Evolutionary conservation across 2,329 filamentous ascomycete genomes (phyloP).

Genomic region (Colletotrichum caudatum): DNA sequence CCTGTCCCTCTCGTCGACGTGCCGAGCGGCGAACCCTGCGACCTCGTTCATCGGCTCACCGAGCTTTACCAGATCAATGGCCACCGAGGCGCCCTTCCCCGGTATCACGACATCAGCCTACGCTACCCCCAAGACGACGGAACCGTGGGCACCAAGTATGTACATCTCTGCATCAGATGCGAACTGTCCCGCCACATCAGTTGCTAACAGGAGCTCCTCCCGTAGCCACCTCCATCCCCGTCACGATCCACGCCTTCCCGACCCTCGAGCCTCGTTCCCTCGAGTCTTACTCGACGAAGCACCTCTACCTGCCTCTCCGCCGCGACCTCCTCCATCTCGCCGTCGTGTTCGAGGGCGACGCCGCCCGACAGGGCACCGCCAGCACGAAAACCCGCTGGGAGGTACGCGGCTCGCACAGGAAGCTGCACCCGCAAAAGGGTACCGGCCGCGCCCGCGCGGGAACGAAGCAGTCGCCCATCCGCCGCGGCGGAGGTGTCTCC

Average conservation of each 20-base stretch:
- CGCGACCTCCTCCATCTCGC: conserved; percentile 94
- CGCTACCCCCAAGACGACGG: conserved; percentile 51
- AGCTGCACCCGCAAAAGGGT: conserved; percentile 90
- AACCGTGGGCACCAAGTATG: conserved; percentile 62
- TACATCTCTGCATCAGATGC: not conserved
- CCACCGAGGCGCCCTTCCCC: conserved; percentile 62
- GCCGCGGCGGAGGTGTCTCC: conserved; percentile 86
- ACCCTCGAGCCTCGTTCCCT: conserved; percentile 85
- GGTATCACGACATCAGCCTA: conserved; percentile 53
- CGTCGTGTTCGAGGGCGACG: conserved; percentile 92
- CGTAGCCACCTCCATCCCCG: conserved; percentile 73
- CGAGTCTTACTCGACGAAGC: conserved; percentile 81
- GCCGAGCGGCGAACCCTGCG: conserved; percentile 52
- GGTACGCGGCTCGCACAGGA: conserved; percentile 84
- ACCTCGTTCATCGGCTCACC: conserved; percentile 51
- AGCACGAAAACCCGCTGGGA: conserved; percentile 84
- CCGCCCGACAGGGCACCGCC: conserved; percentile 87
- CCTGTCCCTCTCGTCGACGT: conserved; percentile 59
- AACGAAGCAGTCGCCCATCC: conserved; percentile 82
- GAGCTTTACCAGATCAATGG: conserved; percentile 65
- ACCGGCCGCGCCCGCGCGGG: conserved; percentile 83
- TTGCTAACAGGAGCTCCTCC: conserved; percentile 29
- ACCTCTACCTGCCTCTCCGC: conserved; percentile 88
- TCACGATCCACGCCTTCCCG: conserved; percentile 92
- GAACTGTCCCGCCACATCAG: not conserved